These are phyloP conservation scores for Apiotrichum porosum DNA, from an alignment of 1,284 basidiomycete genomes.

Conservation along the genomic window DNA sequence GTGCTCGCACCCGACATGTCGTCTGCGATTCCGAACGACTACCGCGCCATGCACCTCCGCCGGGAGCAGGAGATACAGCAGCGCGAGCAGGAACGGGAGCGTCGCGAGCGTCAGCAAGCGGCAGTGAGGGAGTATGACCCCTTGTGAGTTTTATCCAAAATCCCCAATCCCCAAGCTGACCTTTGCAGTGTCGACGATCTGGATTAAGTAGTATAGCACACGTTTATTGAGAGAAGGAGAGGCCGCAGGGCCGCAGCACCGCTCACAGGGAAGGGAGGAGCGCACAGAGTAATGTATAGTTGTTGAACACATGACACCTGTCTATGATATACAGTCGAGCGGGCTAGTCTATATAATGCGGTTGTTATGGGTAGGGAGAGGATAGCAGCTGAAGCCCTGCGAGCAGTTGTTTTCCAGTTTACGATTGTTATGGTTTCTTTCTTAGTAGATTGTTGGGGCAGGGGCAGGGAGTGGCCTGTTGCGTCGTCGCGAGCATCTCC, in stretches of 20 bases:
- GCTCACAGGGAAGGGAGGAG: no score
- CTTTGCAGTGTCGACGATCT: conserved; percentile 15
- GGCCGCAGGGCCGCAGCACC: no score
- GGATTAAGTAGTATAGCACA: conserved; percentile 12
- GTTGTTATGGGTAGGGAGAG: not conserved
- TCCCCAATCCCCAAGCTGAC: no score
- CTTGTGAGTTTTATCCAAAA: no score
- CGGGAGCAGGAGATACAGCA: conserved; percentile 26
- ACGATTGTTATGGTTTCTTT: no score
- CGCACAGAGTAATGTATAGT: no score
- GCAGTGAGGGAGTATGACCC: not conserved
- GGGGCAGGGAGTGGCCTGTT: no score
- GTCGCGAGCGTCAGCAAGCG: not conserved
- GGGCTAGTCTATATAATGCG: not conserved
- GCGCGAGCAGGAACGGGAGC: conserved; percentile 9
- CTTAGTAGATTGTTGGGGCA: no score
- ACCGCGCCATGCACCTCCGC: conserved; percentile 30
- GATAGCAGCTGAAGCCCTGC: no score
- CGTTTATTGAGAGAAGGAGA: no score
- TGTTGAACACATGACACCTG: not conserved
- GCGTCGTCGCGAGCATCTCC: no score
- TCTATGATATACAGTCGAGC: not conserved
- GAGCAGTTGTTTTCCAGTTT: no score
- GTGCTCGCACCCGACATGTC: conserved; percentile 7
- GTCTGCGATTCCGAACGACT: conserved; percentile 36